Percentiles rank a stretch among this genome's conserved stretches.
Evolutionary conservation across 2,329 filamentous ascomycete genomes (phyloP).

Genomic region (Teratosphaeriaceae sp.): DNA sequence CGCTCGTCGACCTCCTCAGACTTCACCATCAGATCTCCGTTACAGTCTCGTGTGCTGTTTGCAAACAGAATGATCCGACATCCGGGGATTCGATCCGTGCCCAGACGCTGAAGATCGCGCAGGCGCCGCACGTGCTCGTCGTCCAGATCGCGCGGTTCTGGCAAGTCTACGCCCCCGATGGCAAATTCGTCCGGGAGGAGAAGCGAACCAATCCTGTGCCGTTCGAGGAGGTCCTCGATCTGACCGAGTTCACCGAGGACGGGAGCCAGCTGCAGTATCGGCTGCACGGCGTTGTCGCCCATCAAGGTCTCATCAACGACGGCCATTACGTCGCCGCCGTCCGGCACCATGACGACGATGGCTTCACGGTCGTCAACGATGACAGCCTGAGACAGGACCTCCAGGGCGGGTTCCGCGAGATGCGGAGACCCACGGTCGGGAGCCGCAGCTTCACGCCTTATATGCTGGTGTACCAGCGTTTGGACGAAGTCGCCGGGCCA

Average conservation of each 20-base stretch:
- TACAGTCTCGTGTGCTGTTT: no score
- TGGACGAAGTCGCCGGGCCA: no score
- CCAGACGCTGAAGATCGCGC: slow-evolving; percentile 1
- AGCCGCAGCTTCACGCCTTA: neutral
- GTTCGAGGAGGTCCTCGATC: slow-evolving; percentile 3
- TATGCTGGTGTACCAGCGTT: slow-evolving; percentile 1
- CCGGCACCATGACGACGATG: neutral
- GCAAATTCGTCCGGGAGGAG: no score
- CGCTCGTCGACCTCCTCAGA: no score
- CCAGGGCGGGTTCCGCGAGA: neutral
- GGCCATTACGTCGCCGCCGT: slow-evolving; percentile 15
- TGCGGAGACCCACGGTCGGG: neutral
- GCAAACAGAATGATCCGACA: neutral
- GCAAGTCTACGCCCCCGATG: no score
- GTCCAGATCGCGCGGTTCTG: slow-evolving; percentile 4
- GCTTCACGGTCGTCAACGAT: slow-evolving; percentile 4
- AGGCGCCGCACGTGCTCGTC: slow-evolving; percentile 7
- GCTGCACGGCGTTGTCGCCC: slow-evolving; percentile 8
- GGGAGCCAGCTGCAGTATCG: slow-evolving; percentile 2
- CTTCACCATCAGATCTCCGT: no score
- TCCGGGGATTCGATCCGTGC: neutral
- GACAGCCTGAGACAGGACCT: neutral
- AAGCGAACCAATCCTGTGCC: slow-evolving; percentile 1
- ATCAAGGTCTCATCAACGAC: slow-evolving; percentile 1
- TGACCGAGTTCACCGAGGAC: slow-evolving; percentile 7